Percentiles rank a stretch among this genome's conserved stretches.
Conservation (phyloP, 2,329 filamentous ascomycete genomes). For the Neocatenulostroma microsporum region DNA sequence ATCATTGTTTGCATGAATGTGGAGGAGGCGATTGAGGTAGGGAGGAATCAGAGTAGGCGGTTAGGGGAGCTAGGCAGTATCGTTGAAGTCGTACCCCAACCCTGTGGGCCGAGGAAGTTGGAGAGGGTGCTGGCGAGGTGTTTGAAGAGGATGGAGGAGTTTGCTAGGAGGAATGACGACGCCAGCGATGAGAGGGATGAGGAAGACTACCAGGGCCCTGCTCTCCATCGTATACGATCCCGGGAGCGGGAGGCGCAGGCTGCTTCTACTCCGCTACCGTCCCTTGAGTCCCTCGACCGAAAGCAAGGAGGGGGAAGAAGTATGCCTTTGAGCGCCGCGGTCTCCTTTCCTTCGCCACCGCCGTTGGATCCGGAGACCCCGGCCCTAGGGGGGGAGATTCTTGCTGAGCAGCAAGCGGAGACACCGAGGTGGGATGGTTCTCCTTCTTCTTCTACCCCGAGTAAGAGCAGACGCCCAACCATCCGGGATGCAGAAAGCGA, state of each 20-base stretch:
- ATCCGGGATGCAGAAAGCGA: too few species aligned
- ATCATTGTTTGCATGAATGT: slow-evolving; percentile 32
- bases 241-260: neutral
- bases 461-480: too few species aligned
- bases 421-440: too few species aligned
- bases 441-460: too few species aligned
- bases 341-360: slow-evolving; percentile 13
- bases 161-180: neutral
- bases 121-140: slow-evolving; percentile 30
- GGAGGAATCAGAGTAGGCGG: slow-evolving; percentile 11
- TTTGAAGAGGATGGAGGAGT: slow-evolving; percentile 16
- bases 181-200: too few species aligned
- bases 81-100: slow-evolving; percentile 31
- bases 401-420: too few species aligned
- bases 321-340: slow-evolving; percentile 12
- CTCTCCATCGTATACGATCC: neutral
- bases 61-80: slow-evolving; percentile 16
- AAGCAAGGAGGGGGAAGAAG: neutral
- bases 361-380: slow-evolving; percentile 16
- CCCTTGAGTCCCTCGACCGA: neutral
- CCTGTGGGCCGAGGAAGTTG: slow-evolving; percentile 35
- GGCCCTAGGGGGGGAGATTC: too few species aligned
- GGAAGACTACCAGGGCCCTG: too few species aligned
- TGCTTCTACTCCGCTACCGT: too few species aligned
- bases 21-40: slow-evolving; percentile 22